Evolutionary conservation across 352 stramenopile species (phyloP), one percentile per base, ranked within the genome.

Genomic region (Pythium phragmitis): DNA sequence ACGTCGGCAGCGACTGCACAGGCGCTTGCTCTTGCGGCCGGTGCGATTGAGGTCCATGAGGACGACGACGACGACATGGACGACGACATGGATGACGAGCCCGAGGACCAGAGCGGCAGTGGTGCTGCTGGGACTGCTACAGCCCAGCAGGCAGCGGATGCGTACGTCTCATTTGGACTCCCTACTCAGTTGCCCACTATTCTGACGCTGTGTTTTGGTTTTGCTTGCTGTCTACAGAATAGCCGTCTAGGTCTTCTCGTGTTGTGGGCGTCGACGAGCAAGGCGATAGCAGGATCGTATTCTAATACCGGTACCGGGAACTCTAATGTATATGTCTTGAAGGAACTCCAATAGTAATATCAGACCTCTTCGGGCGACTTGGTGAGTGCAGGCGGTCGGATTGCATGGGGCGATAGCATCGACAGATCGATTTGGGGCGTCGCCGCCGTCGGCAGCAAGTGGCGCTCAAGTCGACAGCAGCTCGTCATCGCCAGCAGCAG

Each of bases 391-490:
- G 65, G 55, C 12, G 48, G 51, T 21, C 65, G 65, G 26, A 67
- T 51, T 19, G 65, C 65, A 43, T 71, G 57, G 13, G 73, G 75
- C 1, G 77, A 85, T 0, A 88, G 69, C 63, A 68, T 65, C 12
- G 66, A 50, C 21, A 66, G 6, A 26, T 88, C 77, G 26, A 87
- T 60, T 4, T 65, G 49, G 4, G 71, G 67, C 9, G n/a, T 65
- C 5, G 60, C 54, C n/a, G 63, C 63, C 6, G 67, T 63, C 1
- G 67, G 60, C 17, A 87, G 52, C 42, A 89, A 70, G 17, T 87
- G 77, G 56, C 76, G 69, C 54, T 89, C 80, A 16, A 85, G 54
- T 9, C 80, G 77, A 52, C 80, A 89, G 65, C 80, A 89, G 30
- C 74, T 64, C 28, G 78, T 87, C 9, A 72, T 69, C 2, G 71